Evolutionary conservation across 164 flowering plant genomes (phyloP).

Genomic region (Santalum album): DNA sequence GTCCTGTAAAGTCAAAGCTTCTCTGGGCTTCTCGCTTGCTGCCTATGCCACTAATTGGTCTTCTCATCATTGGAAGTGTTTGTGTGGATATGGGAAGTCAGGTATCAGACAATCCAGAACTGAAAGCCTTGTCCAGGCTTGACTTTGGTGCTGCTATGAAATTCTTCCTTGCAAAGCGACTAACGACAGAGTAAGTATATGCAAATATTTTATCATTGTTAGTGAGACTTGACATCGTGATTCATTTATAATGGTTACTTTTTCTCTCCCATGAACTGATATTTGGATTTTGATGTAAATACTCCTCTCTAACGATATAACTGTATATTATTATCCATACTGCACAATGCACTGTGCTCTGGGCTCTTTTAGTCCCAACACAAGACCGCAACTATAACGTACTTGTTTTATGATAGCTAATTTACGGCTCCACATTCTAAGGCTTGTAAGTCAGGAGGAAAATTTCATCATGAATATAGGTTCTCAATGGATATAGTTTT

Average conservation of each 20-base stretch:
- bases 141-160: conserved; percentile 91
- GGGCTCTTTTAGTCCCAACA: too few relatives aligned
- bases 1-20: conserved; percentile 89
- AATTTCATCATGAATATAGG: too few relatives aligned
- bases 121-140: conserved; percentile 82
- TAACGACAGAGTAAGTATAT: conserved; percentile 76
- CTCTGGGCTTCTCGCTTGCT: conserved; percentile 86
- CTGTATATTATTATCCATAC: too few relatives aligned
- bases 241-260: neutral
- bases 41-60: conserved; percentile 98
- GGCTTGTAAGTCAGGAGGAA: too few relatives aligned
- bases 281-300: too few relatives aligned
- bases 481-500: too few relatives aligned
- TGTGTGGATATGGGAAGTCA: conserved; percentile 54
- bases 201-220: neutral
- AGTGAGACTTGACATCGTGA: neutral
- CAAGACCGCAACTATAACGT: too few relatives aligned
- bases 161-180: conserved; percentile 73
- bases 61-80: conserved; percentile 66
- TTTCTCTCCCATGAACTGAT: neutral
- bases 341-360: too few relatives aligned
- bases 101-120: conserved; percentile 60
- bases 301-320: too few relatives aligned
- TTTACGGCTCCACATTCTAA: too few relatives aligned
- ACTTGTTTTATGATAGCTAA: too few relatives aligned